Base-by-base conservation (phyloP, 768 basidiomycete genomes). In the Lactarius psammicola region DNA sequence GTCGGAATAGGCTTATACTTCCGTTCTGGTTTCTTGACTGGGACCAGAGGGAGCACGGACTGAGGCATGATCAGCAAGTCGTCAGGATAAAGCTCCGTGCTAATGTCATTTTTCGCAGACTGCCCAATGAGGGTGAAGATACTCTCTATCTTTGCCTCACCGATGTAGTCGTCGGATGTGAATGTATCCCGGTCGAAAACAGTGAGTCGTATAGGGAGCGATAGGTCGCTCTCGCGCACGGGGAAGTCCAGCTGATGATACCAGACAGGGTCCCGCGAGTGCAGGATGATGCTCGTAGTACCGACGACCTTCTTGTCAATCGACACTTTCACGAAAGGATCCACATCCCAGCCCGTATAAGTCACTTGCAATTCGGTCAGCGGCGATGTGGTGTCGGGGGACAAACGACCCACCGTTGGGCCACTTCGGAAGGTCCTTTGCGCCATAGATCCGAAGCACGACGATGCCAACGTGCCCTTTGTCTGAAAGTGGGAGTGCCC, bases 111-210 rank as follows among this genome's bases (percentile, higher is more conserved):
- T 62, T 81, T 76, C 1, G 72, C 78, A 10, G 15, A 15, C 36
- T 15, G 0, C n/a, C n/a, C n/a, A n/a, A n/a, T n/a, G 36, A 38
- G 36, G 98, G 82, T 85, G 28, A 81, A 77, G 10, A 98, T 81
- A n/a, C n/a, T n/a, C 42, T 89, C 85, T 66, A 98, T 82, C 6
- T 77, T 77, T 2, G 84, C 86, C 59, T 93, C 89, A 20, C 95
- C 95, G 42, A 99, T 86, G 69, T 89, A 84, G 74, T 98, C 96
- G 73, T 98, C 95, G 6, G 85, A 83, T 38, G 85, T 85, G 17
- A 94, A 81, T 76, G 97, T 98, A 77, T 98, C 96, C 96, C 96
- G 98, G 74, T 99, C 96, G 56, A 95, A 86, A 2, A 99, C 86
- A 0, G 87, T 84, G 58, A 97, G 85, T 69, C 91, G 86, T 7